Percentiles rank a stretch among this genome's conserved stretches.
phyloP scores from a whole-genome alignment of 148 eudicot species.

The Pharnaceum exiguum region DNA sequence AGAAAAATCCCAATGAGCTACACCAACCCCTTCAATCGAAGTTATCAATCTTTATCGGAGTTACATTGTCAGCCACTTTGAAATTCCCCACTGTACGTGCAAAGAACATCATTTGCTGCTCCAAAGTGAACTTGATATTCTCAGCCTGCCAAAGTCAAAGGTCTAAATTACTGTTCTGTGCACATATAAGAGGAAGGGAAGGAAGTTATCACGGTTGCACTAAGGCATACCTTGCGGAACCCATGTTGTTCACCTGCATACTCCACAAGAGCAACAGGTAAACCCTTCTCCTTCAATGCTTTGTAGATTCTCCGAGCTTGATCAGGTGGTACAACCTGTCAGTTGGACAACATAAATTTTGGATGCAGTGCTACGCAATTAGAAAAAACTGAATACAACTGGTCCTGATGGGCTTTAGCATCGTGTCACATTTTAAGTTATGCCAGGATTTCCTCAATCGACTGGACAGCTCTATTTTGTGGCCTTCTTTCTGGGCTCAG shows the following conservation, averaged over 20 bases:
- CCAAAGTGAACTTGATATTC: constrained; percentile 81
- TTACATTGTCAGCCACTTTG: constrained; percentile 71
- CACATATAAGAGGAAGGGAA: too few relatives aligned
- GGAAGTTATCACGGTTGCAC: too few relatives aligned
- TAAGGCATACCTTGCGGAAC: constrained; percentile 71
- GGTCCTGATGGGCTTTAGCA: too few relatives aligned
- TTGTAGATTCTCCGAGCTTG: constrained; percentile 82
- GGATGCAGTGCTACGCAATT: not conserved
- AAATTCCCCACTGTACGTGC: constrained; percentile 77
- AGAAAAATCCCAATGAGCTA: not conserved
- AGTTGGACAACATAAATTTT: not conserved
- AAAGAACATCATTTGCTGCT: constrained; percentile 96
- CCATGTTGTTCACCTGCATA: constrained; percentile 97
- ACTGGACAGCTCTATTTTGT: too few relatives aligned
- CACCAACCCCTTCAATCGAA: constrained; percentile 38
- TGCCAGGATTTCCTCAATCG: too few relatives aligned
- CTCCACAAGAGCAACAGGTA: constrained; percentile 93
- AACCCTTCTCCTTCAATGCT: constrained; percentile 78
- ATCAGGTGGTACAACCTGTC: constrained; percentile 79
- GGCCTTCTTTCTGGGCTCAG: too few relatives aligned
- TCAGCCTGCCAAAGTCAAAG: constrained; percentile 60
- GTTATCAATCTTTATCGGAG: constrained; percentile 80
- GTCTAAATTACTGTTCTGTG: constrained; percentile 9
- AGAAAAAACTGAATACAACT: too few relatives aligned
- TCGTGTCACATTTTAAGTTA: too few relatives aligned